Percentiles rank a stretch among this genome's conserved stretches.
phyloP scores from a whole-genome alignment of 2,329 filamentous ascomycete species.

The Verticillium dahliae region DNA sequence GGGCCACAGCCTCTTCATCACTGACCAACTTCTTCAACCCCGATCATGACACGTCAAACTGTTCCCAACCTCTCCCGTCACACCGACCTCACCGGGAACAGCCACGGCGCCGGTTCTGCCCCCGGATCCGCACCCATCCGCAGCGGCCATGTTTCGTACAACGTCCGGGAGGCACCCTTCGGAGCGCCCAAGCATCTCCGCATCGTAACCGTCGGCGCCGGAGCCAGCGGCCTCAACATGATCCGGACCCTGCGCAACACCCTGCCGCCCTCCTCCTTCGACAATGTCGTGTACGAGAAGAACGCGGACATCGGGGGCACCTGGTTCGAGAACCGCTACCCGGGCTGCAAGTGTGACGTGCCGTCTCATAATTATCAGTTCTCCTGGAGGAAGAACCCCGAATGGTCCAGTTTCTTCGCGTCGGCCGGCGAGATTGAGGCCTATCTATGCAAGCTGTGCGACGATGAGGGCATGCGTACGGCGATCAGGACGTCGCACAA shows the following conservation, averaged over 20 bases:
- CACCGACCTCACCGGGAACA: slow-evolving; percentile 6
- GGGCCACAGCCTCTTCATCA: too few relatives aligned
- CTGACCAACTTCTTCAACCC: background rate
- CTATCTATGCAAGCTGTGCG: slow-evolving; percentile 42
- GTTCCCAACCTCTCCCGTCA: slow-evolving; percentile 11
- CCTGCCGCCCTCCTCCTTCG: slow-evolving; percentile 29
- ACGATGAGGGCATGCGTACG: slow-evolving; percentile 38
- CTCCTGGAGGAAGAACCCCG: slow-evolving; percentile 51
- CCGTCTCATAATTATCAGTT: slow-evolving; percentile 58
- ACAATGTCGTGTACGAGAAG: slow-evolving; percentile 48
- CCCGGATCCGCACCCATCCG: background rate
- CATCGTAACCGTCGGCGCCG: slow-evolving; percentile 11
- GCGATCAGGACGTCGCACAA: slow-evolving; percentile 35
- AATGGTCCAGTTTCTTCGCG: slow-evolving; percentile 53
- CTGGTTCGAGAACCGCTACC: slow-evolving; percentile 54
- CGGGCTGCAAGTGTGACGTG: slow-evolving; percentile 50
- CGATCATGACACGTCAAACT: slow-evolving; percentile 10
- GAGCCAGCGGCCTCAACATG: slow-evolving; percentile 13
- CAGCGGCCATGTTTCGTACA: slow-evolving; percentile 3
- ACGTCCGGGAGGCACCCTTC: slow-evolving; percentile 8
- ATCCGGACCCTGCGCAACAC: slow-evolving; percentile 36
- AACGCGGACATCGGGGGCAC: slow-evolving; percentile 49
- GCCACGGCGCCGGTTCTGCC: slow-evolving; percentile 1
- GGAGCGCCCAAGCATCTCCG: slow-evolving; percentile 7
- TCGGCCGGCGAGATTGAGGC: slow-evolving; percentile 46